Conservation (phyloP, 805 yeast genomes). For the Ogataea methylovora region DNA sequence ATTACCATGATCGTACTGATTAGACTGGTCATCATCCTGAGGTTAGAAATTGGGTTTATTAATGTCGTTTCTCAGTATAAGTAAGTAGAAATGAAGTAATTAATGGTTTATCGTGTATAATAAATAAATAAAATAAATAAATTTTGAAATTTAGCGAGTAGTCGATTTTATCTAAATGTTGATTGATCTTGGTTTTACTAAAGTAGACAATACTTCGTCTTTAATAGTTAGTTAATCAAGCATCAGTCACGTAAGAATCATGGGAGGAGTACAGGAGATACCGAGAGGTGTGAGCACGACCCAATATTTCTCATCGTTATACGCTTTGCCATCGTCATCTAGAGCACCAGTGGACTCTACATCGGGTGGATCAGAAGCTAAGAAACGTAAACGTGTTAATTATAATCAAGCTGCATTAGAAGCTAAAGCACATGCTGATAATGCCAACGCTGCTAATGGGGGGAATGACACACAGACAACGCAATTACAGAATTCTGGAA, state of each 20-base stretch:
- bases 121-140: no score
- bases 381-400: slow-evolving; percentile 25
- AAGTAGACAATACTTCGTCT: no score
- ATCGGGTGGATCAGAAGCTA: slow-evolving; percentile 6
- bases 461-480: no score
- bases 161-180: no score
- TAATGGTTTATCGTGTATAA: no score
- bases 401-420: slow-evolving; percentile 23
- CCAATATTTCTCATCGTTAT: slow-evolving; percentile 20
- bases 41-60: slow-evolving; percentile 41
- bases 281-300: slow-evolving; percentile 18
- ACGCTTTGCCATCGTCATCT: slow-evolving; percentile 8
- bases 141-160: no score
- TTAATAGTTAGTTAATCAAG: no score
- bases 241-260: no score
- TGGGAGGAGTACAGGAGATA: slow-evolving; percentile 24
- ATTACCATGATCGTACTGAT: slow-evolving; percentile 82
- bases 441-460: neutral
- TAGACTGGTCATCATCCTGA: slow-evolving; percentile 64
- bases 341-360: neutral
- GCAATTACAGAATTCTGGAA: no score
- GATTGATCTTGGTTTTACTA: no score
- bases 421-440: slow-evolving; percentile 6
- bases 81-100: no score
- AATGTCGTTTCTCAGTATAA: no score